Conservation (phyloP, 345 rosid genomes). For the Salix udensis region DNA sequence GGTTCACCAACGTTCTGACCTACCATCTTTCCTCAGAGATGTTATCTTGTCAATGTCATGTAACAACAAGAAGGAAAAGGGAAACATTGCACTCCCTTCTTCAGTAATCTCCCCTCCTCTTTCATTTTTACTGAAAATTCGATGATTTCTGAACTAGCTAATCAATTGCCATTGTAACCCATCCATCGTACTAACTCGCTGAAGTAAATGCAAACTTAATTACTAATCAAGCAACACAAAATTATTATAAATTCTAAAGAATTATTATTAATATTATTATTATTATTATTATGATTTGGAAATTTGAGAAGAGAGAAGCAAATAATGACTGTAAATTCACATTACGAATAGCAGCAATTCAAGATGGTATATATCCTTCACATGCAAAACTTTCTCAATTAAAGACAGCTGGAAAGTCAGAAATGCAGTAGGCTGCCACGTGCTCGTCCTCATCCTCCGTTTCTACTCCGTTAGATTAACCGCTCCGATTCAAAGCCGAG, state of each 20-base stretch:
- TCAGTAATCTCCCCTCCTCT: background rate
- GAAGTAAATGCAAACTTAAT: no score
- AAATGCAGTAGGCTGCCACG: background rate
- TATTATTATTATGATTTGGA: no score
- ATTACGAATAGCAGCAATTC: background rate
- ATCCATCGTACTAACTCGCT: no score
- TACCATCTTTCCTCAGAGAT: no score
- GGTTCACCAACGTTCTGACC: no score
- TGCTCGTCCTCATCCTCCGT: background rate
- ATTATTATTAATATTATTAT: no score
- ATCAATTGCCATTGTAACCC: background rate
- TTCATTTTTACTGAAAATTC: background rate
- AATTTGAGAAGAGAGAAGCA: background rate
- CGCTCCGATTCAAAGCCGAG: background rate
- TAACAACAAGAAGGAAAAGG: no score
- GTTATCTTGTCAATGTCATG: no score
- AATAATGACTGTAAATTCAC: no score
- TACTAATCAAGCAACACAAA: no score
- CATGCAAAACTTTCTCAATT: background rate
- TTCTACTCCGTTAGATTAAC: background rate
- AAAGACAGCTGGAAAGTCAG: background rate
- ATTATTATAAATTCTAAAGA: background rate
- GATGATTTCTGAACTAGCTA: background rate
- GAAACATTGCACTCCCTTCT: no score
- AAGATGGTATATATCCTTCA: background rate